A percentile compares a stretch with the other conserved stretches of the same genome.
Conservation (phyloP, 805 yeast genomes). For the Teunomyces gatunensis region DNA sequence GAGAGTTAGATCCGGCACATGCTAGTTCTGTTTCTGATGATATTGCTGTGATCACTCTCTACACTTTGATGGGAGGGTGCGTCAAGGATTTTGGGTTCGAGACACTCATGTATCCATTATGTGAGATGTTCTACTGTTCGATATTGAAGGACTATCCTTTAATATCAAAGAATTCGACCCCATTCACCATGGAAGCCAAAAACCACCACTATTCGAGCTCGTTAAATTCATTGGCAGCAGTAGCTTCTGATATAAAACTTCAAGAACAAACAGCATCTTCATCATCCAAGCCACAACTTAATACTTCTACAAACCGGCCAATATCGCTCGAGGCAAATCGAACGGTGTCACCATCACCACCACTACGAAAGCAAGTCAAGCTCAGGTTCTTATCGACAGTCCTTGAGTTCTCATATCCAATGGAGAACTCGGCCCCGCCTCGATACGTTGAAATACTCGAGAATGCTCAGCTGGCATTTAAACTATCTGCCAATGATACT, state of each 20-base stretch:
- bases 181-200: constrained; percentile 1
- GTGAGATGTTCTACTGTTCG: constrained; percentile 64
- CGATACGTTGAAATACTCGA: constrained; percentile 73
- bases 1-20: constrained; percentile 44
- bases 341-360: background rate
- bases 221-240: constrained; percentile 33
- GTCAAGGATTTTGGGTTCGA: constrained; percentile 82
- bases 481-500: constrained; percentile 15
- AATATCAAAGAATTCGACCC: constrained; percentile 36
- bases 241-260: constrained; percentile 27
- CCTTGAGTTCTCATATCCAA: constrained; percentile 65
- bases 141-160: constrained; percentile 66
- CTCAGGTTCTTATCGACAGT: constrained; percentile 52
- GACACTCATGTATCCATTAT: constrained; percentile 56
- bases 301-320: constrained; percentile 1
- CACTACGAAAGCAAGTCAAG: constrained; percentile 27
- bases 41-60: constrained; percentile 53
- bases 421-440: constrained; percentile 73
- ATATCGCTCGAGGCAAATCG: constrained; percentile 1
- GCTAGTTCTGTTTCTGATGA: constrained; percentile 39
- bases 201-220: constrained; percentile 14
- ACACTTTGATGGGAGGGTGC: constrained; percentile 64
- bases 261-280: constrained; percentile 6
- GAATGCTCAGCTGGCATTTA: constrained; percentile 72
- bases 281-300: background rate